Percentiles rank a stretch among this genome's conserved stretches.
Evolutionary conservation across 2,329 filamentous ascomycete species (phyloP).

Genomic region (Ophiostoma piceae): DNA sequence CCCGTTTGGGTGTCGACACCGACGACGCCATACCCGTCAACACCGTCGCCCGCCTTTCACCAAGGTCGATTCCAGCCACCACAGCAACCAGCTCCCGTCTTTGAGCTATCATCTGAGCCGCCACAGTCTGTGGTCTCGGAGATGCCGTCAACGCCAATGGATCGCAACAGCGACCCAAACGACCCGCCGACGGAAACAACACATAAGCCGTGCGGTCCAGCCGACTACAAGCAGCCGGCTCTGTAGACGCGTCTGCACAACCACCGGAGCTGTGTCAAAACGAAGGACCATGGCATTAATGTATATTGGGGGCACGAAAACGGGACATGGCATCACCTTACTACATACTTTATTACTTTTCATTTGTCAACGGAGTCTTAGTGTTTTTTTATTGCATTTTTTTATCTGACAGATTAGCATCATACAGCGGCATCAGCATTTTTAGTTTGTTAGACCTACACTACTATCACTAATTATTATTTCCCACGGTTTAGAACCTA

Average conservation of each 20-base stretch:
- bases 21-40: constrained; percentile 14
- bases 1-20: constrained; percentile 10
- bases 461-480: background rate
- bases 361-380: background rate
- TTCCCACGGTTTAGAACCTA: background rate
- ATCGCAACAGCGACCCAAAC: background rate
- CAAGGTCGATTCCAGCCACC: background rate
- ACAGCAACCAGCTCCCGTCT: background rate
- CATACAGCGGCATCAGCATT: background rate
- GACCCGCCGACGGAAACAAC: background rate
- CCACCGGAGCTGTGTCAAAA: background rate
- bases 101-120: background rate
- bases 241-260: background rate
- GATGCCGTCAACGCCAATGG: constrained; percentile 28
- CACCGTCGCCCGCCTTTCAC: background rate
- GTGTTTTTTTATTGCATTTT: background rate
- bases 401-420: background rate
- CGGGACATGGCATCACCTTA: background rate
- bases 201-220: background rate
- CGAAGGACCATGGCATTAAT: background rate
- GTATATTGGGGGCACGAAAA: background rate
- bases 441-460: background rate
- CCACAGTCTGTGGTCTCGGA: constrained; percentile 27
- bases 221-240: background rate
- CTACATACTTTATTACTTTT: background rate